These are phyloP conservation scores for Antarctomyces pellizariae DNA, from an alignment of 495 filamentous ascomycete species.

Conservation along the genomic window DNA sequence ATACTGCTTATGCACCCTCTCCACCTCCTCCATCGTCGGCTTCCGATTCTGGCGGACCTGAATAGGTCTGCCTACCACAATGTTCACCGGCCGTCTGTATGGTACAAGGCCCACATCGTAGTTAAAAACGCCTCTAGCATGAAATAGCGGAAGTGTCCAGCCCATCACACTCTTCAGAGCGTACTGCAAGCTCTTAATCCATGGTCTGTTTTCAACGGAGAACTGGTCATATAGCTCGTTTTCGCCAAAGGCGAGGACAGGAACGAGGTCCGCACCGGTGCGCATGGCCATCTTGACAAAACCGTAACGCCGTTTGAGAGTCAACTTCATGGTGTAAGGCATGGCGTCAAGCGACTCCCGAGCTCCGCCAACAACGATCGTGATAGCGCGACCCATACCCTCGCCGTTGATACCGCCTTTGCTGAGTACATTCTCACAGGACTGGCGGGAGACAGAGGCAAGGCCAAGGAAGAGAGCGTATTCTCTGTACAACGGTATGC, in stretches of 20 bases:
- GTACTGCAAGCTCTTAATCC: constrained; percentile 55
- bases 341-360: constrained; percentile 73
- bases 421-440: constrained; percentile 64
- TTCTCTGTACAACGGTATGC: constrained; percentile 81
- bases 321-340: constrained; percentile 47
- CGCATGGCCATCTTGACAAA: constrained; percentile 85
- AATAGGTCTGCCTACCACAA: constrained; percentile 70
- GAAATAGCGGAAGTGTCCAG: constrained; percentile 82
- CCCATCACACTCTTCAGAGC: constrained; percentile 60
- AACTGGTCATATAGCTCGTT: constrained; percentile 91
- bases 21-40: constrained; percentile 50
- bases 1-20: constrained; percentile 57
- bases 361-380: constrained; percentile 85
- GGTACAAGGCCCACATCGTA: constrained; percentile 94
- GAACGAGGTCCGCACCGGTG: constrained; percentile 76
- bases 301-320: constrained; percentile 65
- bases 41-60: constrained; percentile 29
- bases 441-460: constrained; percentile 71
- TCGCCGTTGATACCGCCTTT: constrained; percentile 52
- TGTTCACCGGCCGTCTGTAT: constrained; percentile 64
- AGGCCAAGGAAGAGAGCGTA: constrained; percentile 73
- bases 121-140: constrained; percentile 84
- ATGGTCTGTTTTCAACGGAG: constrained; percentile 40
- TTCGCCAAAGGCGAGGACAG: constrained; percentile 80
- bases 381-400: constrained; percentile 90